Evolutionary conservation across 768 basidiomycete genomes (phyloP), one percentile per base, ranked within the genome.

Genomic region (Kwoniella pini): DNA sequence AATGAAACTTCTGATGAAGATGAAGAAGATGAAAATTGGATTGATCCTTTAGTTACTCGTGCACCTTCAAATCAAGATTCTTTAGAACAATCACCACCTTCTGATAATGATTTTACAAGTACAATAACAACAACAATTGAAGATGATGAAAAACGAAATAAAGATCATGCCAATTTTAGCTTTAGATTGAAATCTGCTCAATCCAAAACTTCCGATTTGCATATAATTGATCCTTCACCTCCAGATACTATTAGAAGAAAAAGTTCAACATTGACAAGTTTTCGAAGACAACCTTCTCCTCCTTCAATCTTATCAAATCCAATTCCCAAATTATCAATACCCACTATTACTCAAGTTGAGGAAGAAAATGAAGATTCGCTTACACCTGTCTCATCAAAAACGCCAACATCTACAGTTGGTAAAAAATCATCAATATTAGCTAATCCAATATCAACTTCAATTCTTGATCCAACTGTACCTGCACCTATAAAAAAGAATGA

Each of bases 21-120:
- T 57, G 57, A 52, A 45, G 38, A 42, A 44, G 40, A 53, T 31
- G 64, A 61, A 15, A 57, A 38, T 22, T 72, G 70, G 70, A 57
- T 68, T 2, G 69, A 72, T 54, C 75, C 75, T 3, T 31, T 50
- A n/a, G 75, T 77, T 9, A 74, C 72, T 19, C 44, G 71, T 28
- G 71, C 68, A 11, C 68, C 69, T 17, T 51, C 60, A 30, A 54
- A 59, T 24, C 45, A 63, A 43, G 36, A 49, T 26, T 46, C 26
- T 4, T 31, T 63, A 31, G 67, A 64, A 3, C 50, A 57, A 24
- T 55, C 57, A 15, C 57, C 60, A 10, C 59, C 59, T 4, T 45
- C 44, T 1, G 68, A 68, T 31, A 65, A 70, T 19, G 63, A 66
- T 26, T 54, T 59, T 40, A 40, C 56, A 1, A 50, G 54, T 15